A percentile compares a stretch with the other conserved stretches of the same genome.
Evolutionary conservation across 129 eudicot genomes (phyloP).

Genomic region (Smallanthus sonchifolius): DNA sequence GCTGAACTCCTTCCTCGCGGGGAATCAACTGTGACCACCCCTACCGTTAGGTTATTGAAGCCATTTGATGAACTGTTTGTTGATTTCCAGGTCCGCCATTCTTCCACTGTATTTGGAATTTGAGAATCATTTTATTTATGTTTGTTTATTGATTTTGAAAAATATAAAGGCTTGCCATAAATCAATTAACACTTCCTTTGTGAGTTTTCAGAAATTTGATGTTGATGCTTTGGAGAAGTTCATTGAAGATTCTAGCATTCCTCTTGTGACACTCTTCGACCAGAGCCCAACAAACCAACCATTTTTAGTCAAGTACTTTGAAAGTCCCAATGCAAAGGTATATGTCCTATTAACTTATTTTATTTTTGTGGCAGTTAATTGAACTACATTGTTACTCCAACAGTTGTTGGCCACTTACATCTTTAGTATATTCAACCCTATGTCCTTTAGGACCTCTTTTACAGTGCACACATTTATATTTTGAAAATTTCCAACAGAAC

Average conservation of each 20-base stretch:
- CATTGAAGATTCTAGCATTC: slow-evolving; percentile 49
- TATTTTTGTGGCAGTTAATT: neutral
- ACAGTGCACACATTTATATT: too few species aligned
- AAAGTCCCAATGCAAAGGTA: slow-evolving; percentile 58
- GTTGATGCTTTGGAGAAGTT: slow-evolving; percentile 76
- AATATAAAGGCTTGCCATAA: neutral
- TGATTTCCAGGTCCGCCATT: slow-evolving; percentile 53
- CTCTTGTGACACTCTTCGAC: slow-evolving; percentile 50
- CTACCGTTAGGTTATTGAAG: slow-evolving; percentile 68
- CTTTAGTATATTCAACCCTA: neutral
- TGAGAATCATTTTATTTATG: neutral
- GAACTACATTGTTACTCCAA: neutral
- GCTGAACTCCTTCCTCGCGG: slow-evolving; percentile 69
- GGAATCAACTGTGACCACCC: slow-evolving; percentile 45
- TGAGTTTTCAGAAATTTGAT: slow-evolving; percentile 50
- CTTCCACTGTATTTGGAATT: neutral
- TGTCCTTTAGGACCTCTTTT: neutral
- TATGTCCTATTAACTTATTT: neutral
- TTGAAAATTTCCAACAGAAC: too few species aligned
- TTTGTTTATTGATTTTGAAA: neutral
- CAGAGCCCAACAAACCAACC: slow-evolving; percentile 56
- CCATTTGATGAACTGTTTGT: slow-evolving; percentile 84
- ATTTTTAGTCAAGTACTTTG: slow-evolving; percentile 51
- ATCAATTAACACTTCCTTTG: slow-evolving; percentile 4
- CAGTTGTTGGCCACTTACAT: neutral